phyloP scores from a whole-genome alignment of 2,329 filamentous ascomycete genomes.

The Neopestalotiopsis rosae region DNA sequence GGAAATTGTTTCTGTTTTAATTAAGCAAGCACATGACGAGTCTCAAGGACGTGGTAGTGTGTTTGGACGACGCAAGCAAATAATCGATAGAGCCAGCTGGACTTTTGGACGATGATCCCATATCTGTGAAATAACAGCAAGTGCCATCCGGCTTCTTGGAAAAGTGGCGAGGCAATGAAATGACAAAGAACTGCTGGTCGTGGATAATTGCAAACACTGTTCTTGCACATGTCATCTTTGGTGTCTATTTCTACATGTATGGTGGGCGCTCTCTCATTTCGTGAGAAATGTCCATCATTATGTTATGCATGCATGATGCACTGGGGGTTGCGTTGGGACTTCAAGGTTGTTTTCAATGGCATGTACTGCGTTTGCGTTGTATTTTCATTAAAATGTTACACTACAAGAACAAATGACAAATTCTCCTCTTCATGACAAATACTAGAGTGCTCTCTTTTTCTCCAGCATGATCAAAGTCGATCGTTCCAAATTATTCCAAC shows the following conservation, averaged over 20 bases:
- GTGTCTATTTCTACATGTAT: conserved; percentile 16
- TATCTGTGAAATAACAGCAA: conserved; percentile 24
- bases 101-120: conserved; percentile 26
- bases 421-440: not conserved
- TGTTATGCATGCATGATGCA: not conserved
- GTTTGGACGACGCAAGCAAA: conserved; percentile 7
- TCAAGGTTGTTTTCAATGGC: not conserved
- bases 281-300: not conserved
- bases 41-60: conserved; percentile 8
- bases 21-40: conserved; percentile 33
- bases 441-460: not conserved
- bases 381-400: too few species aligned
- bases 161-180: conserved; percentile 20
- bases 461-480: not conserved
- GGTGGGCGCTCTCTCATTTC: too few species aligned
- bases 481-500: not conserved
- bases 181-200: not conserved
- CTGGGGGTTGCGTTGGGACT: not conserved
- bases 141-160: conserved; percentile 24
- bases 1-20: conserved; percentile 38
- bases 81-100: conserved; percentile 28
- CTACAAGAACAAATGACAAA: not conserved
- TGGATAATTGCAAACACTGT: not conserved
- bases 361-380: not conserved
- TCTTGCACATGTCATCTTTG: conserved; percentile 33